Percentiles rank a stretch among this genome's conserved stretches.
These are phyloP conservation scores for Russula earlei DNA, from an alignment of 768 basidiomycete species.

Conservation along the genomic window DNA sequence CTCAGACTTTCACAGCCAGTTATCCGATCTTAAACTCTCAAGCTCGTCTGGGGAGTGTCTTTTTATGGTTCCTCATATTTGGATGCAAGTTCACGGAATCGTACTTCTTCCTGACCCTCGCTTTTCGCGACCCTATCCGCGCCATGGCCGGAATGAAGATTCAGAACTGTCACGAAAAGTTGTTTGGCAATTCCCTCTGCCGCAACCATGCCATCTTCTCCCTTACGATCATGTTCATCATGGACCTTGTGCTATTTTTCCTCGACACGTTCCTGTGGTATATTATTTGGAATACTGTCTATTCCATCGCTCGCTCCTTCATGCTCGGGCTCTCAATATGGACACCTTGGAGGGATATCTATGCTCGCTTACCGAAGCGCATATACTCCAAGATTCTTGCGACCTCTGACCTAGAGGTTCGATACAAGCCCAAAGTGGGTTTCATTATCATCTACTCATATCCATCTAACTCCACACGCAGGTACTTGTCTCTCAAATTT, in stretches of 20 bases:
- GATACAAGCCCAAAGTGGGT: conserved; percentile 97
- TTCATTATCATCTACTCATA: background rate
- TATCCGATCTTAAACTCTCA: conserved; percentile 62
- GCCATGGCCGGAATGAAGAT: conserved; percentile 98
- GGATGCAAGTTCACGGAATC: conserved; percentile 95
- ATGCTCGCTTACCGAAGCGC: conserved; percentile 88
- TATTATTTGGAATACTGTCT: conserved; percentile 98
- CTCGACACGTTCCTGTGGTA: conserved; percentile 99
- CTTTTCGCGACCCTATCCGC: conserved; percentile 85
- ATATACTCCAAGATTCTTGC: conserved; percentile 95
- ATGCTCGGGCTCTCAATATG: conserved; percentile 90
- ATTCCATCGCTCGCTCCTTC: conserved; percentile 83
- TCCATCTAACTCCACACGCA: conserved; percentile 23
- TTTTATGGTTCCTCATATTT: conserved; percentile 88
- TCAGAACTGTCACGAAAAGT: conserved; percentile 80
- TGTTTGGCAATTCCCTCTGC: conserved; percentile 79
- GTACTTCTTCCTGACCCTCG: conserved; percentile 95
- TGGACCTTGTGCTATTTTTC: conserved; percentile 97
- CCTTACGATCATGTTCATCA: conserved; percentile 95
- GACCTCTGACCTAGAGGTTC: conserved; percentile 92
- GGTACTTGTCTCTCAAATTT: conserved; percentile 97
- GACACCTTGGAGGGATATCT: conserved; percentile 99
- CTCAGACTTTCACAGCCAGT: conserved; percentile 95
- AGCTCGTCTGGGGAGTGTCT: conserved; percentile 68
- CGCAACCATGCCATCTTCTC: conserved; percentile 91